Base-by-base conservation (phyloP, 305 asterid species). In the Fraxinus nigra region DNA sequence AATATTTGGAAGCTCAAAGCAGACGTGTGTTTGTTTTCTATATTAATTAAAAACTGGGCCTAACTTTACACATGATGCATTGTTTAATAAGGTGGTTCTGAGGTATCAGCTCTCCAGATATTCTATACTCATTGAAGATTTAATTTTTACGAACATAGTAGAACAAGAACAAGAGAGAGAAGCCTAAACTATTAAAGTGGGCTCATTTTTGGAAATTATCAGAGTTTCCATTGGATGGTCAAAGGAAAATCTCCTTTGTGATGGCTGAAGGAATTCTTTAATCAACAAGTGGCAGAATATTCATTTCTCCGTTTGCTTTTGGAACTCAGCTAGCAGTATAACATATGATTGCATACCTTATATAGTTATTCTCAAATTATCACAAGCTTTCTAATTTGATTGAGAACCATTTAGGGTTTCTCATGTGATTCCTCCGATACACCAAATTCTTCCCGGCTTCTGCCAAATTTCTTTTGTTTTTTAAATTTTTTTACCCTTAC, bases 91-190 rank as follows among this genome's bases (percentile, higher is more conserved):
- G 61, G 61, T 0, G 2, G 7, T 16, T 16, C 22, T 51, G 61
- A 51, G 61, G 63, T 67, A 38, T 35, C 67, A 35, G 78, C 79
- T 80, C 43, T 34, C 78, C 24, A 26, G 72, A 48, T 32, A n/a
- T 18, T 46, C 40, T 38, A 76, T 18, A 26, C 80, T 69, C 28
- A 67, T 33, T n/a, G 54, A 72, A 16, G 35, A 20, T 24, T 20
- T 61, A 9, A 61, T 61, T 61, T 61, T 61, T 20, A 20, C 10
- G 2, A 24, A 61, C 16, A 24, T 61, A 61, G 33, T 7, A 61
- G 14, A 61, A 61, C 72, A 61, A 22, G 72, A 61, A 22, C 33
- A 8, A 11, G 32, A 26, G 4, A 67, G 74, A 11, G 74, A 28
- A 67, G 20, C 74, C 74, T 67, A 28, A 67, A 24, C 72, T 30